These are phyloP conservation scores for Monosporascus sp. DNA, from an alignment of 2,329 filamentous ascomycete species.

Conservation along the genomic window DNA sequence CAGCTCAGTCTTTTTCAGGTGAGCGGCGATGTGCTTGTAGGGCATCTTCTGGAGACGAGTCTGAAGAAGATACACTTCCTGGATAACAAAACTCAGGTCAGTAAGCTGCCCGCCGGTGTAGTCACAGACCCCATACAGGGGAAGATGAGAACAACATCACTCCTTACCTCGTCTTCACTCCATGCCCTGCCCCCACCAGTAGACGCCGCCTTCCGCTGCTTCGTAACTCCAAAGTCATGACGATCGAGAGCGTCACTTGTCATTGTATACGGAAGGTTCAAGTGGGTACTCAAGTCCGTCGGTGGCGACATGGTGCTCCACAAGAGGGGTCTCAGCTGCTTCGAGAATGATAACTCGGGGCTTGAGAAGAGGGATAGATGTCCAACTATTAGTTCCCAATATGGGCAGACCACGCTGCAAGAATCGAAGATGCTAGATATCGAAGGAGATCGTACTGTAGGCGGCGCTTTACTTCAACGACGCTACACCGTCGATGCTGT, in stretches of 20 bases:
- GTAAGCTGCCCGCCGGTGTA: neutral
- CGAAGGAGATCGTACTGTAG: constrained; percentile 1
- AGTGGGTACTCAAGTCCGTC: constrained; percentile 38
- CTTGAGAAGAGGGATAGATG: neutral
- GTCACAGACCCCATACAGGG: neutral
- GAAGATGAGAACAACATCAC: neutral
- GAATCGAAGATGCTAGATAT: constrained; percentile 33
- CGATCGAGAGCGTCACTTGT: constrained; percentile 50
- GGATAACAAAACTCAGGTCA: constrained; percentile 9
- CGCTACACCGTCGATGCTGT: neutral
- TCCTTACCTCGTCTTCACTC: constrained; percentile 76
- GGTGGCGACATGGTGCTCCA: constrained; percentile 43
- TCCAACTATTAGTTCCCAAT: constrained; percentile 12
- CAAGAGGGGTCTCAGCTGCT: neutral
- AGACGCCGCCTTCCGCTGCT: constrained; percentile 62
- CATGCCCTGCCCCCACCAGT: constrained; percentile 74
- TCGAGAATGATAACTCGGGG: neutral
- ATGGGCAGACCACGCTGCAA: constrained; percentile 38
- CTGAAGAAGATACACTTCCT: constrained; percentile 81
- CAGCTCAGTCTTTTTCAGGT: constrained; percentile 82
- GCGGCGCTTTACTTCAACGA: constrained; percentile 1
- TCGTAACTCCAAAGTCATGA: constrained; percentile 55
- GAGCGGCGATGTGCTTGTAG: constrained; percentile 82
- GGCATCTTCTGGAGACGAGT: constrained; percentile 84
- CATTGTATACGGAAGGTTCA: constrained; percentile 40